Evolutionary conservation across 192 early-diverging fungal species (phyloP), one percentile per base, ranked within the genome.

Genomic region (Backusella circina): DNA sequence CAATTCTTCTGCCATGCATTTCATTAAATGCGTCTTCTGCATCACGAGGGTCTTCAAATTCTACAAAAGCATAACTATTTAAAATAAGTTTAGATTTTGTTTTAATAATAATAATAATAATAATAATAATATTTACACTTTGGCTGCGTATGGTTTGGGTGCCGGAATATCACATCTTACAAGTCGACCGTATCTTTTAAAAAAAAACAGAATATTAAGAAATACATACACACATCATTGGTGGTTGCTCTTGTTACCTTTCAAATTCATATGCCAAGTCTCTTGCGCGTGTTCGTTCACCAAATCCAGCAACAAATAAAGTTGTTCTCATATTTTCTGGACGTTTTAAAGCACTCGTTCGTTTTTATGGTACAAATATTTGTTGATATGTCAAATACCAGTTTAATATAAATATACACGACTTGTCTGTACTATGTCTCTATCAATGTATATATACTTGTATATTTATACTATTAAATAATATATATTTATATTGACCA

Each of bases 251-350:
- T 39, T 44, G 10, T 57, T 89, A 96, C 95, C 95, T 89, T 82
- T 98, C 96, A 84, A 98, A 98, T 65, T 96, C 96, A 79, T 94
- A 93, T 15, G 95, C 96, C 26, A 98, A 87, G 73, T 97, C 95
- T 83, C 89, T 92, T n/a, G 96, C 96, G 70, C 96, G 90, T 35
- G 93, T 92, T 66, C 88, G 84, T 47, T 85, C 76, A 39, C 86
- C 79, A 82, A 98, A 94, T 35, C 95, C 95, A 67, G 93, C 89
- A 28, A 95, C 92, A 75, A 92, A 92, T 38, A 96, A 87, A 39
- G 94, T 97, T 57, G 87, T 78, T 41, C 69, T 71, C 76, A 78
- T 78, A 67, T 67, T 21, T 37, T 54, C n/a, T 54, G 7, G 21
- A 23, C 21, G 50, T 18, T 9, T 54, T 21, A 21, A 54, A 7